These are phyloP conservation scores for Lumnitzera littorea DNA, from an alignment of 345 rosid species.

Conservation along the genomic window DNA sequence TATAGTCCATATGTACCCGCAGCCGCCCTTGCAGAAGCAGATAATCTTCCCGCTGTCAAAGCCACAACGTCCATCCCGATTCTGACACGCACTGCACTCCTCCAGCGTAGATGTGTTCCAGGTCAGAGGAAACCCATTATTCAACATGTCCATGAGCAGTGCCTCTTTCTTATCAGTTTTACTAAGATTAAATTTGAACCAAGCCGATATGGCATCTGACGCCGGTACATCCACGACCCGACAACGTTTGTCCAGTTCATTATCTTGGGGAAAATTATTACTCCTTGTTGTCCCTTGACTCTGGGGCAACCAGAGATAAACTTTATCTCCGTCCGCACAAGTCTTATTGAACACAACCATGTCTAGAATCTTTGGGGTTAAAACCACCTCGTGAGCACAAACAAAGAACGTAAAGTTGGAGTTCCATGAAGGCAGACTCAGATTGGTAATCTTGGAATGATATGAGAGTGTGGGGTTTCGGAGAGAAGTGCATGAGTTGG, in stretches of 20 bases:
- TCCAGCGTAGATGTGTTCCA: constrained; percentile 8
- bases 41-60: constrained; percentile 8
- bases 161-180: neutral
- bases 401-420: constrained; percentile 13
- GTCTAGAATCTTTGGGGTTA: constrained; percentile 5
- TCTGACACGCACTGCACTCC: constrained; percentile 13
- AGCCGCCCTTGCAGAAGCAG: constrained; percentile 16
- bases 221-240: constrained; percentile 12
- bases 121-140: constrained; percentile 20
- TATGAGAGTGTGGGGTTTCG: constrained; percentile 11
- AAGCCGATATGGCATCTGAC: neutral
- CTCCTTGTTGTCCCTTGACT: no score
- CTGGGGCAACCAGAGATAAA: constrained; percentile 5
- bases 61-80: constrained; percentile 19
- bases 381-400: constrained; percentile 1
- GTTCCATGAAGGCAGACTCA: constrained; percentile 10
- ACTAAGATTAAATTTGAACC: neutral
- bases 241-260: constrained; percentile 16
- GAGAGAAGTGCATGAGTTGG: constrained; percentile 17
- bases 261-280: neutral
- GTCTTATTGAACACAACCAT: constrained; percentile 6
- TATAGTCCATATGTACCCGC: constrained; percentile 1
- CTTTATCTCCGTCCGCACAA: constrained; percentile 4
- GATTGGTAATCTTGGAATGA: neutral
- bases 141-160: constrained; percentile 3